phyloP scores from a whole-genome alignment of 2,329 filamentous ascomycete species.

The Zymoseptoria ardabiliae region DNA sequence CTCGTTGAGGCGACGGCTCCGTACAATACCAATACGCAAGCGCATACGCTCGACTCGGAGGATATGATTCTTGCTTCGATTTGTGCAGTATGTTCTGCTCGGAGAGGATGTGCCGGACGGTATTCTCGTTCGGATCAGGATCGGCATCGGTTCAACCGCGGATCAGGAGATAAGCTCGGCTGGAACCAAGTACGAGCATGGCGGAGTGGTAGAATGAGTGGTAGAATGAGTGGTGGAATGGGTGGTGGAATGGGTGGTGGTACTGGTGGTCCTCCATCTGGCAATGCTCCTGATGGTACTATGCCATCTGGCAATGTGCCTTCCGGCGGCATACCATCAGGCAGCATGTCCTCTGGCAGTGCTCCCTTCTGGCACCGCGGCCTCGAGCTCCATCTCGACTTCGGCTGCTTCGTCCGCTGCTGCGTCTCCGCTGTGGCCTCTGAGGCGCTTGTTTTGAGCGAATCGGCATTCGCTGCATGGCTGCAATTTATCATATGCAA shows the following conservation, averaged over 20 bases:
- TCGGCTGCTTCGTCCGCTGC: too few species aligned
- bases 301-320: background rate
- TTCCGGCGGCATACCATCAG: background rate
- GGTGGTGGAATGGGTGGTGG: conserved; percentile 14
- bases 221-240: conserved; percentile 18
- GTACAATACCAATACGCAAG: conserved; percentile 38
- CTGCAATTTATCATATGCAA: too few species aligned
- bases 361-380: too few species aligned
- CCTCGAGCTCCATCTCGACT: too few species aligned
- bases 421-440: too few species aligned
- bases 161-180: conserved; percentile 15
- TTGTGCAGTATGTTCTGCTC: conserved; percentile 51
- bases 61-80: conserved; percentile 46
- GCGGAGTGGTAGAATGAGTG: conserved; percentile 19
- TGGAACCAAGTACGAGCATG: conserved; percentile 15
- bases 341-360: too few species aligned
- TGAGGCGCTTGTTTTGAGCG: too few species aligned
- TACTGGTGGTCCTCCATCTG: conserved; percentile 8
- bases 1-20: conserved; percentile 43
- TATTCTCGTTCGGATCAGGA: conserved; percentile 47
- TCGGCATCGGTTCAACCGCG: conserved; percentile 41
- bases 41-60: conserved; percentile 44
- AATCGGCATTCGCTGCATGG: too few species aligned
- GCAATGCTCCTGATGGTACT: conserved; percentile 1
- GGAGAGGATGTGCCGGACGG: conserved; percentile 47